Percentiles rank a stretch among this genome's conserved stretches.
These are phyloP conservation scores for Suillus placidus DNA, from an alignment of 768 basidiomycete genomes.

Conservation along the genomic window DNA sequence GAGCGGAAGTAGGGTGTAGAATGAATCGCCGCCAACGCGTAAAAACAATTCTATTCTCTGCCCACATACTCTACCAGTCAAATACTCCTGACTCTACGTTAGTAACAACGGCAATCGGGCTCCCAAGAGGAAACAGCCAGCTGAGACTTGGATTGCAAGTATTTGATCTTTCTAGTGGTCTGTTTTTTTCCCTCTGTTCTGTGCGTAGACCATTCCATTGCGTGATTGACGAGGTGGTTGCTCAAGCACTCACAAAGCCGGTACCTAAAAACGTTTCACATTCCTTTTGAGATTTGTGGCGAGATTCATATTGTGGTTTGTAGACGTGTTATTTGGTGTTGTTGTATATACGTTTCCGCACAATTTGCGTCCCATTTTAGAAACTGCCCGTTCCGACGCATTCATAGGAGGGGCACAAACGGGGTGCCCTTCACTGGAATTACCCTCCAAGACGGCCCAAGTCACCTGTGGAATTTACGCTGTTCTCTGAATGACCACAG, in stretches of 20 bases:
- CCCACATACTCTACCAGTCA: neutral
- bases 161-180: constrained; percentile 58
- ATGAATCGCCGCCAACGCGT: neutral
- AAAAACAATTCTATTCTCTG: neutral
- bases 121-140: neutral
- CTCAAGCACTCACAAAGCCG: neutral
- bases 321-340: constrained; percentile 24
- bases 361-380: constrained; percentile 16
- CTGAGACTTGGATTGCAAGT: constrained; percentile 39
- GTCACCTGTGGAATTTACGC: neutral
- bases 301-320: neutral
- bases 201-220: constrained; percentile 59
- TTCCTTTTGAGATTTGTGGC: neutral
- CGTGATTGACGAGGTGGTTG: constrained; percentile 1
- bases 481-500: neutral
- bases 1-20: neutral
- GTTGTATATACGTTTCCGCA: too few species aligned
- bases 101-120: neutral
- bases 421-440: neutral
- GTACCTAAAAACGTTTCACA: too few species aligned
- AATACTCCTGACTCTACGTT: neutral
- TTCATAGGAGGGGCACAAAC: neutral
- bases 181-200: constrained; percentile 41
- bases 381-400: constrained; percentile 3
- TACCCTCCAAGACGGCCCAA: neutral